Percentiles rank a stretch among this genome's conserved stretches.
Evolutionary conservation across 495 filamentous ascomycete genomes (phyloP).

Genomic region (Talaromyces wortmannii): DNA sequence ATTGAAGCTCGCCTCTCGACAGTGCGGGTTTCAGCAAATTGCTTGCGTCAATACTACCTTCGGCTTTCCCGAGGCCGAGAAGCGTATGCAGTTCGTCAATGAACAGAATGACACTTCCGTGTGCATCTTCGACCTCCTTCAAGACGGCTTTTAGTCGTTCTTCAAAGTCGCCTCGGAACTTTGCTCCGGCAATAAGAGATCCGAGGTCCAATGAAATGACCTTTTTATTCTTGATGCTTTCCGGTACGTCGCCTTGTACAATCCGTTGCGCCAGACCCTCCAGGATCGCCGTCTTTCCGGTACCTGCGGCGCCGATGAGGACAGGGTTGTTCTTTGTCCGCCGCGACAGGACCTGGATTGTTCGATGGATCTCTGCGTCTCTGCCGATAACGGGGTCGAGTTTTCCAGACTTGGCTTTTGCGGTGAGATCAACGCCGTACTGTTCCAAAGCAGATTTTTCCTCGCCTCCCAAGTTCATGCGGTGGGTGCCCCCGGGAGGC

Average conservation of each 20-base stretch:
- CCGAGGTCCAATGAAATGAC: conserved; percentile 86
- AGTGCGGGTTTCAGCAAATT: conserved; percentile 94
- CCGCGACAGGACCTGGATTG: conserved; percentile 87
- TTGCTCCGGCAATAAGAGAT: conserved; percentile 88
- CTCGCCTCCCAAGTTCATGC: conserved; percentile 78
- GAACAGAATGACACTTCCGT: conserved; percentile 88
- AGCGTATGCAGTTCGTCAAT: conserved; percentile 93
- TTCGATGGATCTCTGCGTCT: conserved; percentile 84
- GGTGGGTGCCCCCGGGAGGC: conserved; percentile 85
- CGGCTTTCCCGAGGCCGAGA: conserved; percentile 86
- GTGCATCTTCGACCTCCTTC: conserved; percentile 81
- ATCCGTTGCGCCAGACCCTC: conserved; percentile 92
- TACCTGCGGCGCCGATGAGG: conserved; percentile 85
- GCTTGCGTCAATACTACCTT: conserved; percentile 93
- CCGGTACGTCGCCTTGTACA: conserved; percentile 86
- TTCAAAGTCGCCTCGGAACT: conserved; percentile 94
- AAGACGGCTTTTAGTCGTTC: conserved; percentile 86
- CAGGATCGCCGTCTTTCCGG: conserved; percentile 91
- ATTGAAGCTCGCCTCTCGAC: conserved; percentile 86
- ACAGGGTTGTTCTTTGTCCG: conserved; percentile 97
- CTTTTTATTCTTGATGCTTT: conserved; percentile 91
- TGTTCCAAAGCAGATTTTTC: conserved; percentile 85
- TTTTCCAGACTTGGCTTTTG: conserved; percentile 77
- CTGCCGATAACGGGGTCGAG: conserved; percentile 94
- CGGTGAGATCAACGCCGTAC: conserved; percentile 87